Base-by-base conservation (phyloP, 179 eudicot genomes). In the Amaranthus tricolor region DNA sequence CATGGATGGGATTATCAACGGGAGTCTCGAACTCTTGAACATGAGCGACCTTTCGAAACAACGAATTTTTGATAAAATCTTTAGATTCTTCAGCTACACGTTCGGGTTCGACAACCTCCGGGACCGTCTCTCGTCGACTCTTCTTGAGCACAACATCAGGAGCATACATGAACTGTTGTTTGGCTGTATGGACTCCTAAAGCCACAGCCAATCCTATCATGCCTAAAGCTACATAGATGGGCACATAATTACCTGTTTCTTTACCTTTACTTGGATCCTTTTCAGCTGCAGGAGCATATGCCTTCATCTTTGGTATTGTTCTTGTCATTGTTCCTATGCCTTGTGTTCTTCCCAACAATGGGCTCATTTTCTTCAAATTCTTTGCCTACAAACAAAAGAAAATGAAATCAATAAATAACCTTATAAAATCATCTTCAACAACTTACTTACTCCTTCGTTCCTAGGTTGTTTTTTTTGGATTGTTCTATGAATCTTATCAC, bases 91-190 rank as follows among this genome's bases (percentile, higher is more conserved):
- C 76, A 5, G 82, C 84, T 40, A 79, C 85, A 2, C 44, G 64
- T 6, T 92, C 97, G 0, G 97, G 97, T 10, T 88, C 91, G 74
- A 65, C 85, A 65, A 92, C 83, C 86, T 90, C 97, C 43, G 90
- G 86, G 1, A 90, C 40, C 7, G 87, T 86, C 79, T 92, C 91
- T 66, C 95, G 70, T 59, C 78, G 80, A 62, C 89, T 85, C 66
- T 90, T 92, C 80, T 74, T 90, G 62, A 90, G 71, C 17, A 40
- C 64, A 13, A 90, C 90, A 13, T 69, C 82, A 0, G 97, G 97
- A 12, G 84, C 81, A 10, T 78, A 71, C 51, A 66, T 68, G 43
- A 92, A 65, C 24, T 87, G 93, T 21, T 92, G 97, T 76, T 68
- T 64, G 1, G 73, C 89, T 6, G 95, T 87, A 75, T 76, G 73